phyloP scores from a whole-genome alignment of 768 basidiomycete genomes.

The Tephrocybe sp. region DNA sequence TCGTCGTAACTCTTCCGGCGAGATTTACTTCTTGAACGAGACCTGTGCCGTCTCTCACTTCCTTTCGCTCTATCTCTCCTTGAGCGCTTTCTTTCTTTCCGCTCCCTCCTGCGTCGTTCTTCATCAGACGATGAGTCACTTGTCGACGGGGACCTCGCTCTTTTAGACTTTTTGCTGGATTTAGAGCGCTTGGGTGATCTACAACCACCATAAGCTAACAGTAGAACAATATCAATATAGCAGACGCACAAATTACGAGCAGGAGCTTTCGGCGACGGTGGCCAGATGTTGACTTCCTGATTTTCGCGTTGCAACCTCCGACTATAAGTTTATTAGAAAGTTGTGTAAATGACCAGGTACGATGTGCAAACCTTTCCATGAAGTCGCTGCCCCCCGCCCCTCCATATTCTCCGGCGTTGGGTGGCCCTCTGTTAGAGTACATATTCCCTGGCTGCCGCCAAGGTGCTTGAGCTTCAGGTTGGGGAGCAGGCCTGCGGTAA shows the following conservation, averaged over 20 bases:
- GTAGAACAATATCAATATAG: not conserved
- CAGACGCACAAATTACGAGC: conserved; percentile 51
- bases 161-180: conserved; percentile 57
- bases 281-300: conserved; percentile 69
- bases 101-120: conserved; percentile 52
- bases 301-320: conserved; percentile 67
- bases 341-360: not conserved
- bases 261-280: conserved; percentile 72
- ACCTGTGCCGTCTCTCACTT: conserved; percentile 35
- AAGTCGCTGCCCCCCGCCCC: conserved; percentile 48
- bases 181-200: conserved; percentile 60
- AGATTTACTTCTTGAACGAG: conserved; percentile 31
- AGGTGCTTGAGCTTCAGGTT: conserved; percentile 33
- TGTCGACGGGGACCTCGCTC: conserved; percentile 51
- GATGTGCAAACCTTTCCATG: conserved; percentile 60
- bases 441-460: conserved; percentile 53
- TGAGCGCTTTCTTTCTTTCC: conserved; percentile 58
- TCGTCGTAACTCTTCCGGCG: conserved; percentile 32
- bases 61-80: conserved; percentile 48
- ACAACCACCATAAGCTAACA: no score
- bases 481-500: conserved; percentile 45
- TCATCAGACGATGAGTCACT: conserved; percentile 55
- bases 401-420: conserved; percentile 10
- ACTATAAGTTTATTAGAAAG: conserved; percentile 35
- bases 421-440: conserved; percentile 44